A percentile compares a stretch with the other conserved stretches of the same genome.
Conservation (phyloP, 208 protist genomes). For the Acanthamoeba royreba region DNA sequence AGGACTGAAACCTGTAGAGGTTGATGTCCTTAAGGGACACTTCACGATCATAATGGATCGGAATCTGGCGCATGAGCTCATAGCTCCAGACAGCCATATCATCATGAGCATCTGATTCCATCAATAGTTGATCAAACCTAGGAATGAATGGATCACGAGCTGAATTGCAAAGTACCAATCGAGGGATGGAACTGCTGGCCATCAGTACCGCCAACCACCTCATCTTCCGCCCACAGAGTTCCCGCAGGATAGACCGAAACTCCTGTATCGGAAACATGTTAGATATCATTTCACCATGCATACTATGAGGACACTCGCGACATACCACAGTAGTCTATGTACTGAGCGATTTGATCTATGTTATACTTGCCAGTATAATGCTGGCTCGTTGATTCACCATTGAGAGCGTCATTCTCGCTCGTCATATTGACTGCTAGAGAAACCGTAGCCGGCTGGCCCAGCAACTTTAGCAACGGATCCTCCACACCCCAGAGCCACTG, state of each 20-base stretch:
- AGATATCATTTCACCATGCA: too few relatives aligned
- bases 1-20: background rate
- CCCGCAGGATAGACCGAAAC: background rate
- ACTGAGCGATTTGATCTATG: conserved; percentile 16
- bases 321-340: conserved; percentile 15
- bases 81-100: background rate
- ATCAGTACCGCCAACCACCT: background rate
- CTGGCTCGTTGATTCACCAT: background rate
- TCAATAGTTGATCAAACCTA: too few relatives aligned
- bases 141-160: too few relatives aligned
- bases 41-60: background rate
- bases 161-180: too few relatives aligned
- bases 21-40: background rate
- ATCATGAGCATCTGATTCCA: background rate
- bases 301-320: too few relatives aligned
- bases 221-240: background rate
- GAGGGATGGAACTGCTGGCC: background rate
- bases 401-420: background rate
- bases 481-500: conserved; percentile 4
- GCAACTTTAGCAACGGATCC: background rate
- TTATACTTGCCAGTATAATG: background rate
- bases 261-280: too few relatives aligned
- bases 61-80: conserved; percentile 27
- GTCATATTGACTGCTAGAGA: background rate
- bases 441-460: background rate